These are phyloP conservation scores for Juglanconis sp. DNA, from an alignment of 2,329 filamentous ascomycete genomes.

Conservation along the genomic window DNA sequence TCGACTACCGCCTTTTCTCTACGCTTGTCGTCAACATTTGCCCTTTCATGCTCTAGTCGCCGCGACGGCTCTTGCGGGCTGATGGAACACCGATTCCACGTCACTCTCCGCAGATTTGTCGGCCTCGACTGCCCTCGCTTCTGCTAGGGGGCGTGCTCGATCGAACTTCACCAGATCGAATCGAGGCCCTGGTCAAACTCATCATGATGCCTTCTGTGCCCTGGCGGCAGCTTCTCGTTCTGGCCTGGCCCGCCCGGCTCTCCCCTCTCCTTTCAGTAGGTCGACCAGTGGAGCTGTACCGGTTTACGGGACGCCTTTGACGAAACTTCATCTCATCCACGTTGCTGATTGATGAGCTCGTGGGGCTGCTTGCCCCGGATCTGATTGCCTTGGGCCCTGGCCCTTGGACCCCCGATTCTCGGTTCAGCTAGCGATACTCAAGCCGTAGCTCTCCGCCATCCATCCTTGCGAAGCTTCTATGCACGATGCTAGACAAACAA, in stretches of 20 bases:
- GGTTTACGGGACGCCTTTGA: not conserved
- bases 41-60: not conserved
- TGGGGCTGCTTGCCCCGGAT: not conserved
- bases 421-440: not conserved
- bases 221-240: conserved; percentile 17
- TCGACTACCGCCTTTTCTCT: not conserved
- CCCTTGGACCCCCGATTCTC: not conserved
- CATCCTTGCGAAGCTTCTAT: not conserved
- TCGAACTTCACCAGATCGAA: conserved; percentile 7
- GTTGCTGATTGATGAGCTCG: conserved; percentile 8
- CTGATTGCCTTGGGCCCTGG: not conserved
- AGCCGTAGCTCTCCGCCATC: not conserved
- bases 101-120: not conserved
- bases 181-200: not conserved
- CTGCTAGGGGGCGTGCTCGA: not conserved
- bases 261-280: conserved; percentile 7
- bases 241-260: conserved; percentile 6
- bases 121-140: not conserved
- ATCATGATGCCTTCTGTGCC: conserved; percentile 5
- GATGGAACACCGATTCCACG: conserved; percentile 9
- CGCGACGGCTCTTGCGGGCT: conserved; percentile 2
- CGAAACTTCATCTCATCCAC: not conserved
- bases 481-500: not conserved
- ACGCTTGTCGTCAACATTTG: not conserved
- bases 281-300: not conserved